Base-by-base conservation (phyloP, 139 green algal genomes). In the Bryopsis sp. region DNA sequence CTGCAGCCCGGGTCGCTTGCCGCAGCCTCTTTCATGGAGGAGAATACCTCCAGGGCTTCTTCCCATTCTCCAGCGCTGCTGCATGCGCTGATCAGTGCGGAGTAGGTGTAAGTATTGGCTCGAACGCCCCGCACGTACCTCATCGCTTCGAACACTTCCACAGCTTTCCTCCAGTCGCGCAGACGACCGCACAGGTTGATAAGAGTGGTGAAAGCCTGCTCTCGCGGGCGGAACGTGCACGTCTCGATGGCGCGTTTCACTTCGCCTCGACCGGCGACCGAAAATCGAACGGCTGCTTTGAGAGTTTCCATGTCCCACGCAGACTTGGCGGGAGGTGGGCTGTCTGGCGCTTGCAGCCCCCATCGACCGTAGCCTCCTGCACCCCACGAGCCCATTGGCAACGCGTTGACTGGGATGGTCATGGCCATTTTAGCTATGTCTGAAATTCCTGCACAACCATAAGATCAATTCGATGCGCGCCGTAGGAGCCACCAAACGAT, bases 11-110 rank as follows among this genome's bases (percentile, higher is more conserved):
- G 58, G 24, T 65, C 58, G n/a, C 58, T 65, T 4, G 39, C 58
- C 3, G 71, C 77, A 34, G 87, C 81, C 36, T 74, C 72, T 37
- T 84, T 76, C 81, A 88, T 84, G 43, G 64, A 62, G 0, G 67
- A 50, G 64, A 91, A 86, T 47, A 91, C 74, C 60, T 86, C 74
- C 62, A 91, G 46, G 19, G 88, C 85, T 31, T 88, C 69, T 36
- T 90, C 76, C 72, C 75, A 83, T 43, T 82, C 81, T 4, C 86
- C 85, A 6, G 74, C 78, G 62, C 76, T 77, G 73, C 80, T 76
- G 71, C 84, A 90, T 5, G 82, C 84, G 2, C 59, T 70, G 43
- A 87, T 85, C 31, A 87, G 70, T 1, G 77, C 70, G 6, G 76
- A 79, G 68, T 83, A 88, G 37, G 79, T 86, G 70, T 81, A 70